A percentile compares a stretch with the other conserved stretches of the same genome.
Evolutionary conservation across 352 stramenopile species (phyloP).

Genomic region (Phytopythium oedochilum): DNA sequence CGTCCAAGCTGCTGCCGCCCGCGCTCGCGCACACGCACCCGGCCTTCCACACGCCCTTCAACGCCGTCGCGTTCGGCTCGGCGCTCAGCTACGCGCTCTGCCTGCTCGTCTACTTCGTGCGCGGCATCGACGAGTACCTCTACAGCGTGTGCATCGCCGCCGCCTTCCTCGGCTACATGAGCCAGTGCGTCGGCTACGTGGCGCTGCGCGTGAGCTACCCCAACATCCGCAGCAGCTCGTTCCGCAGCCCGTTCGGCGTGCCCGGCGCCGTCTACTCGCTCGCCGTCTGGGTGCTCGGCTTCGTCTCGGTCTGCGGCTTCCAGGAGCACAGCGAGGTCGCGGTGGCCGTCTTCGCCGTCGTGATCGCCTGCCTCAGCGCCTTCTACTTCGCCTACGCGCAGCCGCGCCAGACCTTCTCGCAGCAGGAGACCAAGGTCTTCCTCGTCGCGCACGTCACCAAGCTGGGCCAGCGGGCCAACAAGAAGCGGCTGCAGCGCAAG

Average conservation of each 20-base stretch:
- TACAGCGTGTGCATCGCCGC: slow-evolving; percentile 29
- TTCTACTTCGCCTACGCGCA: slow-evolving; percentile 28
- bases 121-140: slow-evolving; percentile 16
- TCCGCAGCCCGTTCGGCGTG: slow-evolving; percentile 25
- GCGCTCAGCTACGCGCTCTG: slow-evolving; percentile 18
- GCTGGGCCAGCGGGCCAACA: slow-evolving; percentile 14
- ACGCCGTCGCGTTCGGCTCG: slow-evolving; percentile 17
- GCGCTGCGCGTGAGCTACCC: slow-evolving; percentile 22
- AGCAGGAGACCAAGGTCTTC: slow-evolving; percentile 25
- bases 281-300: slow-evolving; percentile 18
- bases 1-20: slow-evolving; percentile 23
- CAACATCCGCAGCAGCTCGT: slow-evolving; percentile 22
- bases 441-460: slow-evolving; percentile 32
- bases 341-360: slow-evolving; percentile 10
- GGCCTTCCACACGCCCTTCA: slow-evolving; percentile 12
- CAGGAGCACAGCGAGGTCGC: slow-evolving; percentile 19
- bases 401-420: slow-evolving; percentile 24
- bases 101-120: slow-evolving; percentile 16
- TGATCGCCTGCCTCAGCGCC: slow-evolving; percentile 11
- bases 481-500: slow-evolving; percentile 6
- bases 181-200: slow-evolving; percentile 29
- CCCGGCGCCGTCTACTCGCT: slow-evolving; percentile 23
- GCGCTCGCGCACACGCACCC: slow-evolving; percentile 8
- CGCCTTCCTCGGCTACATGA: slow-evolving; percentile 22
- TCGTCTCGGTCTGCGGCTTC: slow-evolving; percentile 21